These are phyloP conservation scores for Protomyces pachydermus DNA, from an alignment of 1,139 yeast species.

Conservation along the genomic window DNA sequence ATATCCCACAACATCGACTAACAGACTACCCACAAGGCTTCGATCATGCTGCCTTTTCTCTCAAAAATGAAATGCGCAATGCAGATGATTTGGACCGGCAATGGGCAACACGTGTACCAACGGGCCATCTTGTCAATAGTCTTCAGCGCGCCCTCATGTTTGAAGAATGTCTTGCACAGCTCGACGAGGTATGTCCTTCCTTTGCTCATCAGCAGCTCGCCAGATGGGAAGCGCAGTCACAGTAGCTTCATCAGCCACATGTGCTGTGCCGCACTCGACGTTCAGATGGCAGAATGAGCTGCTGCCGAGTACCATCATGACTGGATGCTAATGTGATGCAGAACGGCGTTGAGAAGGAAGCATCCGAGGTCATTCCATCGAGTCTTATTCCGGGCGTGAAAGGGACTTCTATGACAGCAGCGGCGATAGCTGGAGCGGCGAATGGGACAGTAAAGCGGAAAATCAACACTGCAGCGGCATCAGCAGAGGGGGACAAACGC, in stretches of 20 bases:
- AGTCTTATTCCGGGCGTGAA: conserved; percentile 8
- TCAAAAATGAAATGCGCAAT: conserved; percentile 65
- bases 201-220: neutral
- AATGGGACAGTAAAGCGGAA: neutral
- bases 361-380: neutral
- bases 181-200: conserved; percentile 10
- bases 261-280: neutral
- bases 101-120: conserved; percentile 26
- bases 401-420: neutral
- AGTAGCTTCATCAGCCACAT: neutral
- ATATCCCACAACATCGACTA: neutral
- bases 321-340: neutral
- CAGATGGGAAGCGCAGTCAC: neutral
- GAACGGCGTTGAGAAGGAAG: conserved; percentile 10
- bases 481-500: neutral
- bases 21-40: conserved; percentile 38
- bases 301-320: too few relatives aligned
- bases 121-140: conserved; percentile 21
- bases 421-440: neutral
- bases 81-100: conserved; percentile 42
- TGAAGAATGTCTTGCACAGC: conserved; percentile 21
- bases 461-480: neutral
- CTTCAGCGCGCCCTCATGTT: conserved; percentile 22
- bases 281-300: neutral
- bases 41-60: conserved; percentile 73